Conservation (phyloP, 192 early-diverging fungal species). For the Dissophora ornata region DNA sequence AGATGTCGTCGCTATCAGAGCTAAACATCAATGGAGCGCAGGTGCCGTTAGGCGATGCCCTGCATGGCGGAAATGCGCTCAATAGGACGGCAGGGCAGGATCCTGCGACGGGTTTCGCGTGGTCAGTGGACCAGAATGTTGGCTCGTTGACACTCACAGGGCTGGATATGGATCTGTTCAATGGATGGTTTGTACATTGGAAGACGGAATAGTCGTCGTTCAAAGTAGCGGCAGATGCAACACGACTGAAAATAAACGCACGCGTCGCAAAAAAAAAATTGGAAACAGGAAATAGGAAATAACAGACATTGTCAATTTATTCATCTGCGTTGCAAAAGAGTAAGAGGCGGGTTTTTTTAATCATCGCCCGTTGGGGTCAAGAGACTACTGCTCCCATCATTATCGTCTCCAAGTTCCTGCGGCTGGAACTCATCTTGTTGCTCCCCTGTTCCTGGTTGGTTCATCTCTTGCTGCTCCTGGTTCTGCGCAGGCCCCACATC, state of each 20-base stretch:
- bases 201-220: constrained; percentile 7
- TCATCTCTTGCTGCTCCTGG: too few relatives aligned
- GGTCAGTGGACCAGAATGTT: constrained; percentile 20
- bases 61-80: neutral
- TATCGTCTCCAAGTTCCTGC: constrained; percentile 8
- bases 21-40: constrained; percentile 33
- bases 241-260: too few relatives aligned
- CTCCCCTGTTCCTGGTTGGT: neutral
- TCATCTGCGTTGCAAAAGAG: neutral
- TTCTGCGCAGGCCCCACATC: too few relatives aligned
- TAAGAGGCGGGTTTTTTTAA: constrained; percentile 7
- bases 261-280: too few relatives aligned
- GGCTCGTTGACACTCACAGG: constrained; percentile 37
- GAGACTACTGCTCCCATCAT: constrained; percentile 23
- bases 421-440: too few relatives aligned
- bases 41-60: constrained; percentile 10
- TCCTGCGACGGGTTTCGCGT: constrained; percentile 8
- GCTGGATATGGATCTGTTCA: constrained; percentile 34
- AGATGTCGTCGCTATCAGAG: neutral
- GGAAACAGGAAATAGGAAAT: too few relatives aligned
- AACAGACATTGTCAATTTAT: neutral
- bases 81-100: constrained; percentile 20
- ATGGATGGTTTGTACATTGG: constrained; percentile 32
- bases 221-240: neutral
- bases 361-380: constrained; percentile 35